phyloP scores from a whole-genome alignment of 129 eudicot species.

The Chrysanthemum lavandulifolium region DNA sequence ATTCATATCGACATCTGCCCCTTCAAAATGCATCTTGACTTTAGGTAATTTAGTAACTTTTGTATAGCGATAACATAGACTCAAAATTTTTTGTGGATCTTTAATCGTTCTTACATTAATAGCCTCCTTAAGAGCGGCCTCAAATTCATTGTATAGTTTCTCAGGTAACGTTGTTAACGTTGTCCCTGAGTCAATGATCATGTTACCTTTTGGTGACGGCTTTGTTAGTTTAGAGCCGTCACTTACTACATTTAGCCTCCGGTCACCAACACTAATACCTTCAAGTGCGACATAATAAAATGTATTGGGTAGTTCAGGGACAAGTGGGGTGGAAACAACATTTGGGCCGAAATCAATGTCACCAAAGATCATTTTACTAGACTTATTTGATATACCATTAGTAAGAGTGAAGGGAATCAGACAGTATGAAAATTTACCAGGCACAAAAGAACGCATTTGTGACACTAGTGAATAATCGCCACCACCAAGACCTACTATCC shows the following conservation, averaged over 20 bases:
- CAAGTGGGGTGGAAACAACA: slow-evolving; percentile 35
- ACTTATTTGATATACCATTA: not conserved
- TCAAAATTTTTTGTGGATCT: slow-evolving; percentile 24
- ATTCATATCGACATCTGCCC: slow-evolving; percentile 42
- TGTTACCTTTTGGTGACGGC: slow-evolving; percentile 37
- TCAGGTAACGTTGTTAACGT: slow-evolving; percentile 37
- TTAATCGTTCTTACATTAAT: slow-evolving; percentile 23
- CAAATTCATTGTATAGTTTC: slow-evolving; percentile 13
- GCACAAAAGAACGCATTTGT: slow-evolving; percentile 24
- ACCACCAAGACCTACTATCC: slow-evolving; percentile 42
- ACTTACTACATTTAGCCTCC: not conserved
- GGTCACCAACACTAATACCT: slow-evolving; percentile 21
- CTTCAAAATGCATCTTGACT: slow-evolving; percentile 37
- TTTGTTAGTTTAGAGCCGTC: not conserved
- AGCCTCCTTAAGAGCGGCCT: slow-evolving; percentile 13
- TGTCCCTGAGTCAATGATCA: slow-evolving; percentile 62
- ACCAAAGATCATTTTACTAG: slow-evolving; percentile 48
- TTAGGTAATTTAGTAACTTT: slow-evolving; percentile 14
- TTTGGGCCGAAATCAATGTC: slow-evolving; percentile 19
- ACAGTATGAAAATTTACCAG: slow-evolving; percentile 31
- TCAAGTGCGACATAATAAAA: slow-evolving; percentile 28
- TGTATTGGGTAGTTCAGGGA: slow-evolving; percentile 10
- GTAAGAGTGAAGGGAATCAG: slow-evolving; percentile 20
- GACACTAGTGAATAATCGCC: slow-evolving; percentile 36
- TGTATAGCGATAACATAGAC: slow-evolving; percentile 28